Percentiles rank a stretch among this genome's conserved stretches.
Conservation (phyloP, 164 flowering plant species). For the Houttuynia cordata region DNA sequence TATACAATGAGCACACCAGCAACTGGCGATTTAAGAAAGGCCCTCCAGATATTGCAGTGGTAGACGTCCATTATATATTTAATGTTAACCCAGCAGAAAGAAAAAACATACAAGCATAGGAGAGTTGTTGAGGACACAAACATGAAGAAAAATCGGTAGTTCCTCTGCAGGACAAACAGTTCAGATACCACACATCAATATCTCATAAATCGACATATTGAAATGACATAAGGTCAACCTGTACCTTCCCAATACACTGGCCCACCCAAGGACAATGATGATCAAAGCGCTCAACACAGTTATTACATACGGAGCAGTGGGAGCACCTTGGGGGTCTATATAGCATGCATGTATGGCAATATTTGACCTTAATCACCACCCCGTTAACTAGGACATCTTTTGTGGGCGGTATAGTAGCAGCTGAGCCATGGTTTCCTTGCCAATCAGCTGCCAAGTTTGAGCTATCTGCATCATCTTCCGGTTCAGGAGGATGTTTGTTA, state of each 20-base stretch:
- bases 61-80: slow-evolving; percentile 26
- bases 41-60: slow-evolving; percentile 34
- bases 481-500: slow-evolving; percentile 43
- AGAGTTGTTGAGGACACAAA: slow-evolving; percentile 58
- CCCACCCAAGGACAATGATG: slow-evolving; percentile 92
- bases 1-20: slow-evolving; percentile 55
- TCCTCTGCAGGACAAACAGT: slow-evolving; percentile 35
- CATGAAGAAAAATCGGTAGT: slow-evolving; percentile 69
- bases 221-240: neutral
- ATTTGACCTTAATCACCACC: slow-evolving; percentile 40
- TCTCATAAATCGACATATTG: neutral
- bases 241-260: slow-evolving; percentile 68
- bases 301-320: slow-evolving; percentile 70
- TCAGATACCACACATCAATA: neutral
- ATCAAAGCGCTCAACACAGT: slow-evolving; percentile 74
- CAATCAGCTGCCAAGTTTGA: slow-evolving; percentile 17
- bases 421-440: slow-evolving; percentile 15
- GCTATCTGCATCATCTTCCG: slow-evolving; percentile 27
- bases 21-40: slow-evolving; percentile 36
- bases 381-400: slow-evolving; percentile 59
- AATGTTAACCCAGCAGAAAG: slow-evolving; percentile 55
- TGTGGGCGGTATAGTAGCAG: slow-evolving; percentile 31
- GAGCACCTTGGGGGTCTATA: slow-evolving; percentile 79
- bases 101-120: slow-evolving; percentile 57
- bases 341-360: slow-evolving; percentile 65